Evolutionary conservation across 805 yeast genomes (phyloP), one percentile per base, ranked within the genome.

Genomic region (Yarrowia porcina): DNA sequence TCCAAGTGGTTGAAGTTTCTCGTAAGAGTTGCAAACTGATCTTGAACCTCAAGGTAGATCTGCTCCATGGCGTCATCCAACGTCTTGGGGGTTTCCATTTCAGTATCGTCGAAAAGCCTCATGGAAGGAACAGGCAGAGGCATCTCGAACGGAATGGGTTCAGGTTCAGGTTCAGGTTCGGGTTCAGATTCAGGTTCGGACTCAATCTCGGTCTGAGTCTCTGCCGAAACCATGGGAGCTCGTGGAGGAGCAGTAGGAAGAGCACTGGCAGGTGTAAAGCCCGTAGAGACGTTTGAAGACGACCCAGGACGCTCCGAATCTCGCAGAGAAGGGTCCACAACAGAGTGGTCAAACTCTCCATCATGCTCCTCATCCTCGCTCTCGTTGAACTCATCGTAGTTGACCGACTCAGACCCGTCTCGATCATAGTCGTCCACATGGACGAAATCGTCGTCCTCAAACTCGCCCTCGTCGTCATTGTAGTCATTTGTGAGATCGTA

Each of bases 401-500:
- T 25, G 32, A 23, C 7, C 1, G 47, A 41, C 30, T 27, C 49
- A 10, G 49, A 17, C 18, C 15, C n/a, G 10, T 27, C 33, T 11
- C 13, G 42, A 7, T 21, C 35, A 44, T 44, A 5, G n/a, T 38
- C 3, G 44, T 12, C n/a, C 5, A 41, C 30, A 13, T 41, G 45
- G 8, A 41, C 45, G 30, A 21, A 41, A 12, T 18, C 35, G 27
- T 36, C 61, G 9, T 39, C 49, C 1, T 45, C 52, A 1, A 13
- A 17, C 10, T 54, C 61, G 11, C 27, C 61, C 12, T 20, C 47
- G 15, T 17, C 20, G 12, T 11, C 47, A 18, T 28, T 32, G 13
- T 30, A 27, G 13, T 56, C 63, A n/a, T n/a, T n/a, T n/a, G n/a
- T n/a, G n/a, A n/a, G n/a, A 27, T 33, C 63, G 4, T 41, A 57